Base-by-base conservation (phyloP, 164 flowering plant species). In the Platanus orientalis region DNA sequence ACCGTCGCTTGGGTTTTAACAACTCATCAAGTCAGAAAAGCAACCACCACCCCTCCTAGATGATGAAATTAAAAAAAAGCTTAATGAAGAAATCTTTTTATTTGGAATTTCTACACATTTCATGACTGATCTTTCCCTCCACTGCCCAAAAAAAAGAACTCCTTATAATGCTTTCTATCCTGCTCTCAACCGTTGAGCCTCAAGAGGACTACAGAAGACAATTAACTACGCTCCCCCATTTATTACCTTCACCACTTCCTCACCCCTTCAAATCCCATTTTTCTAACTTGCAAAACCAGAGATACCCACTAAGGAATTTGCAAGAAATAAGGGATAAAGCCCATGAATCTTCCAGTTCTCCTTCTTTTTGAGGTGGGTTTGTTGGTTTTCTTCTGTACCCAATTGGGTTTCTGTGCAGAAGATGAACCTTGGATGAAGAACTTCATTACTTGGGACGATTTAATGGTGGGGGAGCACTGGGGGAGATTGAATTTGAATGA, bases 391-490 rank as follows among this genome's bases (percentile, higher is more conserved):
- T 58, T 45, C 1, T 11, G 34, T n/a, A 47, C 49, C 40, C 61
- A 68, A n/a, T 28, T 40, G 40, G 29, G 53, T 28, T 6, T 54
- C 21, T 40, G 54, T 50, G 17, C 32, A 7, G 40, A 20, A 11
- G 17, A 7, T n/a, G 32, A 16, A 28, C 5, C 3, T 34, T 21
- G 16, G 4, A 6, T 28, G 12, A 48, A 44, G 55, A 55, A 57
- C 52, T 77, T 58, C 47, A 86, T 89, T 11, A 79, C 75, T 42
- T 87, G 98, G 98, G 76, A 80, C 28, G 98, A 89, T 71, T 20
- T 89, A 63, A 77, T 56, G 29, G 60, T 79, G 54, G 73, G 71
- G 4, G 32, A 40, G 13, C 30, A 36, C 23, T 44, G 27, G 17
- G 61, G 48, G 7, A 57, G 71, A 50, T 25, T 71, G 51, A 53